Evolutionary conservation across 805 yeast species (phyloP), one percentile per base, ranked within the genome.

Genomic region (Cyberlindnera meyerae): DNA sequence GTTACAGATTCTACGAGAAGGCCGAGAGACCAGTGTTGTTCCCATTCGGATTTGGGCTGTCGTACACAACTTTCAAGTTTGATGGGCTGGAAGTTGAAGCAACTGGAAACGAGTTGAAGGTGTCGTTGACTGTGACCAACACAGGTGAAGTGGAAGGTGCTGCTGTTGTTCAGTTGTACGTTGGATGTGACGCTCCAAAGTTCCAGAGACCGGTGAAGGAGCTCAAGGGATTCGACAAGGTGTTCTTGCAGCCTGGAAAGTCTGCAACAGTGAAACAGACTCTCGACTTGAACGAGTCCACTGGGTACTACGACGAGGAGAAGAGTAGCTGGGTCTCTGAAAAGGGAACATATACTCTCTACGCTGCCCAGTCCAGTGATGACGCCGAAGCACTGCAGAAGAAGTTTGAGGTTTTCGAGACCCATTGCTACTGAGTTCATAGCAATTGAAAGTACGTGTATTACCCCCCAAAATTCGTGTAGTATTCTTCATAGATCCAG

Each of bases 11-110:
- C 60, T 79, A 73, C 57, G 83, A 79, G 46, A 57, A 18, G 70
- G 74, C 22, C 54, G 58, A 27, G 75, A 77, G 54, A 60, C 68
- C 32, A 77, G 82, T 37, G 34, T 49, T 12, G 18, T 46, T 31
- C 63, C 78, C 83, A 24, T 79, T 79, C 54, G 84, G 85, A 3
- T 64, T 56, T 48, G 84, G 84, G 29, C 65, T 78, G 41, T 77
- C 84, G 1, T 79, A 77, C 59, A 70, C 82, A 11, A 45, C 62
- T 0, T 79, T 77, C 47, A 57, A 57, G 18, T 51, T 71, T 37
- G 29, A 55, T 5, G 60, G 66, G 37, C 60, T 74, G 51, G 36
- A 41, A 11, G 66, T 65, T 7, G 32, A 40, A 7, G 47, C 46
- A 24, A 31, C 38, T 8, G 51, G 45, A 18, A 56, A 57, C 18